Evolutionary conservation across 2,329 filamentous ascomycete species (phyloP).

Genomic region (Cadophora luteo-olivacea): DNA sequence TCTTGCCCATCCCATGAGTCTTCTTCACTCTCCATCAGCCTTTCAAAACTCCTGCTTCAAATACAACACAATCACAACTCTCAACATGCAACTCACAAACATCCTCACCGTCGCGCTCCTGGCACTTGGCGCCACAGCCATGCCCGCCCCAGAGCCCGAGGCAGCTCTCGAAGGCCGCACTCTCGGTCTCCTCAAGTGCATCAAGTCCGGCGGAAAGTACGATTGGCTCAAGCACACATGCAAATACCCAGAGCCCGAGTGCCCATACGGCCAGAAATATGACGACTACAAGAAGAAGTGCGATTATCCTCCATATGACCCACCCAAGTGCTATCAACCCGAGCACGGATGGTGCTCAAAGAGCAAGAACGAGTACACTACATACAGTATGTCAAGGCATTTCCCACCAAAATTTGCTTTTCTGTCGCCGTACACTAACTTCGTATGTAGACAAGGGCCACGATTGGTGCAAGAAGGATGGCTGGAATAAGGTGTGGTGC

Average conservation of each 20-base stretch:
- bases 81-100: slow-evolving; percentile 11
- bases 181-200: neutral
- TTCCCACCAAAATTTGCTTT: neutral
- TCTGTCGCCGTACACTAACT: neutral
- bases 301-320: neutral
- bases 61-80: neutral
- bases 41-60: neutral
- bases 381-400: neutral
- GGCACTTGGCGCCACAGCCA: neutral
- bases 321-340: neutral
- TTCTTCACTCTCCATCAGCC: neutral
- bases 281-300: slow-evolving; percentile 13
- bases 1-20: neutral
- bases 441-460: neutral
- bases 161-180: slow-evolving; percentile 3
- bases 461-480: slow-evolving; percentile 6
- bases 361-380: neutral
- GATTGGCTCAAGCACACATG: neutral
- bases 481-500: slow-evolving; percentile 1
- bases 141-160: neutral
- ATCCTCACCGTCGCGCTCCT: slow-evolving; percentile 5
- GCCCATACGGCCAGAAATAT: neutral
- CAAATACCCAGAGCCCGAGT: neutral
- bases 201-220: neutral
- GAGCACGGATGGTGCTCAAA: neutral